Base-by-base conservation (phyloP, 169 alveolate genomes). In the Theileria orientalis region DNA sequence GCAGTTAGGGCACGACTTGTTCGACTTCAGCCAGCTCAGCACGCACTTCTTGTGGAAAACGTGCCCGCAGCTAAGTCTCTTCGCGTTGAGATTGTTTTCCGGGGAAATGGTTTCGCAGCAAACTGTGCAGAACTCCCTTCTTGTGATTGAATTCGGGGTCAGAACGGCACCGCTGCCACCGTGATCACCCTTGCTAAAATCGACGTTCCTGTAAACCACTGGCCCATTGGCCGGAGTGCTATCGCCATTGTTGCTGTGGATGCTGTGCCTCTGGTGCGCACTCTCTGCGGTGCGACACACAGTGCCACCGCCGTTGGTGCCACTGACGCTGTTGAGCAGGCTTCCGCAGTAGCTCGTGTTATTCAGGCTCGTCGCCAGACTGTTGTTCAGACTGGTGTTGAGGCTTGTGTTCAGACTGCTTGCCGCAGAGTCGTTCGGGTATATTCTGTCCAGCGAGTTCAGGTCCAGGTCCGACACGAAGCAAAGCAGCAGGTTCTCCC, bases 1-100 rank as follows among this genome's bases (percentile, higher is more conserved):
- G 68, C 93, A 87, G 61, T 87, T 84, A 30, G 93, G 93, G 30
- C 93, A 87, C 47, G 92, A 74, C 49, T 52, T 69, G 40, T 76
- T 82, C 32, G 60, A 64, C 46, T 73, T 42, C 35, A 80, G 74
- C 93, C 93, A 87, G 2, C 62, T 83, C 44, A 63, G 51, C 19
- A 74, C 87, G 49, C 93, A 87, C 19, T 56, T 68, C 71, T 69
- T 46, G 76, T 87, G 93, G 68, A 87, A 87, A 13, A 74, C 78
- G 44, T 87, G 93, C 23, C 92, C 91, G 54, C 93, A 87, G 2
- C 66, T 35, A 57, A 84, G 78, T n/a, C 52, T 30, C 29, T 46
- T 68, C 13, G 68, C 29, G 60, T 27, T 40, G 3, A 49, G 59
- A 44, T 64, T 57, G 1, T 69, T 63, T 11, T 14, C 14, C 49